Evolutionary conservation across 2,329 filamentous ascomycete species (phyloP).

Genomic region (Pseudocercospora fijiensis): DNA sequence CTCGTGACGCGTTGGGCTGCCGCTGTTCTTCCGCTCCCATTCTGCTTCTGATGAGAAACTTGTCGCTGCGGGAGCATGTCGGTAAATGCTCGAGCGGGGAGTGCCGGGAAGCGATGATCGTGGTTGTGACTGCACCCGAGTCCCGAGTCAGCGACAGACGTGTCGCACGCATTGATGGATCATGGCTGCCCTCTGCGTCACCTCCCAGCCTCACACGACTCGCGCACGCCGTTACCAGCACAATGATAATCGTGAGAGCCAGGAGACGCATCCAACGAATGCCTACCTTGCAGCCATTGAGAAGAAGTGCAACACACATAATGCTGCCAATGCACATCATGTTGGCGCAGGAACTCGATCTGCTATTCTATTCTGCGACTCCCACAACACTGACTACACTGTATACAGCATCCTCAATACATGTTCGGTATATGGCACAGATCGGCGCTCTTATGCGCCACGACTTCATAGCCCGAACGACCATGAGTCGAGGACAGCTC

Average conservation of each 20-base stretch:
- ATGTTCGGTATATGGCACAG: neutral
- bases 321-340: neutral
- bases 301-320: neutral
- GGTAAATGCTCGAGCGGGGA: neutral
- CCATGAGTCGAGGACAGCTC: slow-evolving; percentile 2
- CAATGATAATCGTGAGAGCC: neutral
- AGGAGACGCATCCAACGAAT: neutral
- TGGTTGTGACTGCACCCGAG: too few species aligned
- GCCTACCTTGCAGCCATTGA: neutral
- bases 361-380: neutral
- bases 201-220: neutral
- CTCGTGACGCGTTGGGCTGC: neutral
- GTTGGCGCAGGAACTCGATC: neutral
- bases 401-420: neutral
- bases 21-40: neutral
- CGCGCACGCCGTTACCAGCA: neutral
- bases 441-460: slow-evolving; percentile 7
- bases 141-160: slow-evolving; percentile 15
- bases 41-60: neutral
- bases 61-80: neutral
- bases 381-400: neutral
- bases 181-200: neutral
- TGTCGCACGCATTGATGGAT: neutral
- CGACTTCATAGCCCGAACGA: slow-evolving; percentile 4
- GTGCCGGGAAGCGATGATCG: neutral